Conservation (phyloP, 495 filamentous ascomycete genomes). For the Cryomyces antarcticus region DNA sequence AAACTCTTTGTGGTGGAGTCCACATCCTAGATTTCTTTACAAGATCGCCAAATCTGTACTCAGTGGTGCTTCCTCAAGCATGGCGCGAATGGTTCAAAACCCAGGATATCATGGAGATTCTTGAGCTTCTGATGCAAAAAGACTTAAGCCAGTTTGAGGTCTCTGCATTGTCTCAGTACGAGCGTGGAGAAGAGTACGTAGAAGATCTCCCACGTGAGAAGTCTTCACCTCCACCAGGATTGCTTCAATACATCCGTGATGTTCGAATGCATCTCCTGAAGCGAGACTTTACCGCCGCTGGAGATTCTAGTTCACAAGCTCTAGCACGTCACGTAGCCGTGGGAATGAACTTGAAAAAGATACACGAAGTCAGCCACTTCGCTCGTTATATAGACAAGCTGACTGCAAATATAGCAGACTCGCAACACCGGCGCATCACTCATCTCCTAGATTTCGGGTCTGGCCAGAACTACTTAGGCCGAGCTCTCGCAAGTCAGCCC, state of each 20-base stretch:
- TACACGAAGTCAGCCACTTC: constrained; percentile 65
- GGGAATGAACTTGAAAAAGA: constrained; percentile 92
- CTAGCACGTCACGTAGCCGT: constrained; percentile 52
- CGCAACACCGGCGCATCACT: constrained; percentile 34
- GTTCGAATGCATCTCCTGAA: constrained; percentile 49
- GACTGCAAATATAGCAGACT: constrained; percentile 25
- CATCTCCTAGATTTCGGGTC: constrained; percentile 93
- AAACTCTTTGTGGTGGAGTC: constrained; percentile 74
- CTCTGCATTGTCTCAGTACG: constrained; percentile 4
- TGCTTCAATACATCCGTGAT: constrained; percentile 53
- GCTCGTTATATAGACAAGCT: constrained; percentile 37
- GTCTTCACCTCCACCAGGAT: constrained; percentile 38
- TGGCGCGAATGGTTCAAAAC: constrained; percentile 63
- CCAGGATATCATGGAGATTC: constrained; percentile 46
- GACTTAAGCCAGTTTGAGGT: constrained; percentile 29
- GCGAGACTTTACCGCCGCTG: constrained; percentile 29
- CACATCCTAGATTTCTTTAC: constrained; percentile 95
- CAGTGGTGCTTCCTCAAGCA: constrained; percentile 45
- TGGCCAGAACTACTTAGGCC: constrained; percentile 86
- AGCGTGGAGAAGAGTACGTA: background rate
- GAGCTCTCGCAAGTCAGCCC: constrained; percentile 63
- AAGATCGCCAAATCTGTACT: constrained; percentile 60
- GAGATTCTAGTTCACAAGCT: constrained; percentile 17
- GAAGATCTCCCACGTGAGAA: constrained; percentile 26
- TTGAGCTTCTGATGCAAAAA: constrained; percentile 61